Conservation (phyloP, 2,329 filamentous ascomycete species). For the Cordyceps cicadae region DNA sequence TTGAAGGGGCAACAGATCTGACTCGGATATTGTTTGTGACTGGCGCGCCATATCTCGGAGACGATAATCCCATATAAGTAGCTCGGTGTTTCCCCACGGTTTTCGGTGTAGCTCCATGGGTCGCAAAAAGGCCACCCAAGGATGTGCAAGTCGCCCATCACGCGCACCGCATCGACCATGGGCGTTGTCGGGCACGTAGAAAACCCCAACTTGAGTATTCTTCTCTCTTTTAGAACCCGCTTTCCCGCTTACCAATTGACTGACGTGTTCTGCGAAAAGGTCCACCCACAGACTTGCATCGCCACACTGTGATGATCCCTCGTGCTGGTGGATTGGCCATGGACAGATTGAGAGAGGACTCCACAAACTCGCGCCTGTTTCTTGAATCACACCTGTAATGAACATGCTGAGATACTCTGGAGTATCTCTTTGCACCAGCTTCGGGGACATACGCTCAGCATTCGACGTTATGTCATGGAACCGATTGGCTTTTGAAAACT, state of each 20-base stretch:
- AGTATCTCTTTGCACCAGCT: background rate
- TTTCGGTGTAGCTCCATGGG: constrained; percentile 29
- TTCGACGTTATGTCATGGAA: background rate
- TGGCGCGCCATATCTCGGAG: constrained; percentile 20
- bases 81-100: constrained; percentile 30
- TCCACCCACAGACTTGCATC: constrained; percentile 1
- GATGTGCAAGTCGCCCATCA: constrained; percentile 25
- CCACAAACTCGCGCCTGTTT: background rate
- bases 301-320: background rate
- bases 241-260: background rate
- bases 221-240: no score
- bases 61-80: constrained; percentile 47
- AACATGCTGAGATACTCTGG: background rate
- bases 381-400: background rate
- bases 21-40: constrained; percentile 17
- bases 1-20: constrained; percentile 38
- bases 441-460: background rate
- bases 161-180: constrained; percentile 23
- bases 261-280: background rate
- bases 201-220: constrained; percentile 32
- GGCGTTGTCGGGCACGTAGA: constrained; percentile 38
- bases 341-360: constrained; percentile 3
- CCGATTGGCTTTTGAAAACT: background rate
- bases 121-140: constrained; percentile 45
- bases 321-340: background rate